Base-by-base conservation (phyloP, 2,329 filamentous ascomycete species). In the Dendryphion nanum region DNA sequence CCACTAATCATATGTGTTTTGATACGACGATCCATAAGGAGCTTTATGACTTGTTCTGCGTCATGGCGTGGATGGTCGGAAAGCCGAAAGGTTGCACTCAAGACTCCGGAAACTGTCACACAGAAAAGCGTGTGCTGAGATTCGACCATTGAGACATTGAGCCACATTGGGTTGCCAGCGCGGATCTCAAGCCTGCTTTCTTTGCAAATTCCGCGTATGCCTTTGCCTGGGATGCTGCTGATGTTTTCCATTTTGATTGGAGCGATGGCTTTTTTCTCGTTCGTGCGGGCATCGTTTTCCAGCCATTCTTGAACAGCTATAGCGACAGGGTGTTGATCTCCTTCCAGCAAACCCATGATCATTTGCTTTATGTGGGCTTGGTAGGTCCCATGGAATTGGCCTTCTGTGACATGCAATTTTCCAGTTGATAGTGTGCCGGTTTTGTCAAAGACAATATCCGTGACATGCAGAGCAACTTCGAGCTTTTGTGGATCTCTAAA, bases 391-490 rank as follows among this genome's bases (percentile, higher is more conserved):
- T 42, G 31, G 34, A 61, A 57, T 17, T 55, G 38, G 3, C 37
- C 42, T 5, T 48, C 44, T 1, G 64, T 52, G 6, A 75, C 71
- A 0, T 53, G 42, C 2, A 77, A 60, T 14, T 73, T 70, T 0
- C 81, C 83, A 18, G 70, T 58, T 0, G 86, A 90, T 6, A 91
- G 59, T 0, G 86, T 91, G 0, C 86, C 86, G 0, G 87, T 91
- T 64, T 91, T 91, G 69, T 91, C 86, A 48, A 91, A 85, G 0
- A 91, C 74, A 2, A 89, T 76, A 50, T 89, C 79, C 0, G 79
- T 74, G 0, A 77, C 68, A 41, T 78, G 82, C 37, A 76, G 68
- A 0, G 78, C 81, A 1, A 76, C 63, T 55, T 89, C 85, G 15
- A 87, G 78, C 2, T 74, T 74, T 29, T 79, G 71, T 0, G 81